Percentiles rank a stretch among this genome's conserved stretches.
phyloP scores from a whole-genome alignment of 1,139 yeast genomes.

The Suhomyces maxii region DNA sequence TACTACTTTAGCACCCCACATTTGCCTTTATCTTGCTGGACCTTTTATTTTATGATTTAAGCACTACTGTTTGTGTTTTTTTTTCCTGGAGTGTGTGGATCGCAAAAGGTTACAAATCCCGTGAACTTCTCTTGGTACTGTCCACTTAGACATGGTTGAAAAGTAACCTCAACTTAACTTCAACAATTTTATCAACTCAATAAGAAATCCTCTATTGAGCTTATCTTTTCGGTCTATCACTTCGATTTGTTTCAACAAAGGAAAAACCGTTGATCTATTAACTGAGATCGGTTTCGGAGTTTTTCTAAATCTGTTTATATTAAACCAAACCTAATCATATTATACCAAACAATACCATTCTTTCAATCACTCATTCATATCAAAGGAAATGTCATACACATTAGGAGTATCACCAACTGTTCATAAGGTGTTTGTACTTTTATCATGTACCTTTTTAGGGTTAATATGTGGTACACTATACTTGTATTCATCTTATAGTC shows the following conservation, averaged over 20 bases:
- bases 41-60: too few relatives aligned
- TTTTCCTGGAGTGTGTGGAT: neutral
- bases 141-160: neutral
- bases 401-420: conserved; percentile 23
- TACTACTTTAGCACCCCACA: too few relatives aligned
- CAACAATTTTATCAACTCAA: neutral
- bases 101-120: neutral
- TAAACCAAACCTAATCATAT: too few relatives aligned
- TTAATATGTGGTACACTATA: conserved; percentile 63
- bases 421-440: conserved; percentile 36
- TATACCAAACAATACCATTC: neutral
- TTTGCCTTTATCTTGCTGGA: too few relatives aligned
- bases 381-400: neutral
- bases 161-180: neutral
- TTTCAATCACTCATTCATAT: neutral
- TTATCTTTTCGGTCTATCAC: neutral
- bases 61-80: neutral
- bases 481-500: conserved; percentile 61
- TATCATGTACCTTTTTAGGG: conserved; percentile 51
- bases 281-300: neutral
- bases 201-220: neutral
- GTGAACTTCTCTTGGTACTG: neutral
- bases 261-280: too few relatives aligned
- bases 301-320: neutral
- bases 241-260: neutral